phyloP scores from a whole-genome alignment of 2,329 filamentous ascomycete genomes.

The Triangularia verruculosa region DNA sequence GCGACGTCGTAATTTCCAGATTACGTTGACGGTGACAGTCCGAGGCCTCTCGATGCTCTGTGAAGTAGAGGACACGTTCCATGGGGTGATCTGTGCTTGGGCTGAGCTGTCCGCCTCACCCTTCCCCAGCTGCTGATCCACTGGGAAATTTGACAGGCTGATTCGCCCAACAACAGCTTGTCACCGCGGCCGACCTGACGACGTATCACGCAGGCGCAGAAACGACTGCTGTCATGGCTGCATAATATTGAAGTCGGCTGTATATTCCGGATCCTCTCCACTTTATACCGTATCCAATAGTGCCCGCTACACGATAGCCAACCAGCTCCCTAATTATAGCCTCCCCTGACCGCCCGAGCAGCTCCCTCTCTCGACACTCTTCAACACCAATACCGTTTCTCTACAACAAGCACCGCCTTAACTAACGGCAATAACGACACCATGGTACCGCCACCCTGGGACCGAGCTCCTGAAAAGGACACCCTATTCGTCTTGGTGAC shows the following conservation, averaged over 20 bases:
- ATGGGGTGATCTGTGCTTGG: not conserved
- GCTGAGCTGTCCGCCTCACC: not conserved
- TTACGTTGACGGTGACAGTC: too few relatives aligned
- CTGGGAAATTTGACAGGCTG: not conserved
- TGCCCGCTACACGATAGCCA: not conserved
- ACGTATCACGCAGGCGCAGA: not conserved
- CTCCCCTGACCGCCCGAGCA: not conserved
- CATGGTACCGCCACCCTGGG: constrained; percentile 37
- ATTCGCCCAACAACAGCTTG: not conserved
- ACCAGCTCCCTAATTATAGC: not conserved
- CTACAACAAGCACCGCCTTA: not conserved
- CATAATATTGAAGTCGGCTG: not conserved
- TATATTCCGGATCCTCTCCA: not conserved
- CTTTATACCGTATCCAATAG: not conserved
- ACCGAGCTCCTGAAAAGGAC: constrained; percentile 35
- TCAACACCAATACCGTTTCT: not conserved
- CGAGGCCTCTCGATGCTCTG: not conserved
- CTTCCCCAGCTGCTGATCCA: not conserved
- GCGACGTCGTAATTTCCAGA: not conserved
- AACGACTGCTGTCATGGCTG: not conserved
- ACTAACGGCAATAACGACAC: not conserved
- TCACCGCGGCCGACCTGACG: not conserved
- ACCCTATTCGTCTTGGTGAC: constrained; percentile 71
- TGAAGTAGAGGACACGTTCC: not conserved
- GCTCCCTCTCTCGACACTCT: not conserved